Percentiles rank a stretch among this genome's conserved stretches.
These are phyloP conservation scores for Dactylonectria estremocensis DNA, from an alignment of 2,329 filamentous ascomycete genomes.

Conservation along the genomic window DNA sequence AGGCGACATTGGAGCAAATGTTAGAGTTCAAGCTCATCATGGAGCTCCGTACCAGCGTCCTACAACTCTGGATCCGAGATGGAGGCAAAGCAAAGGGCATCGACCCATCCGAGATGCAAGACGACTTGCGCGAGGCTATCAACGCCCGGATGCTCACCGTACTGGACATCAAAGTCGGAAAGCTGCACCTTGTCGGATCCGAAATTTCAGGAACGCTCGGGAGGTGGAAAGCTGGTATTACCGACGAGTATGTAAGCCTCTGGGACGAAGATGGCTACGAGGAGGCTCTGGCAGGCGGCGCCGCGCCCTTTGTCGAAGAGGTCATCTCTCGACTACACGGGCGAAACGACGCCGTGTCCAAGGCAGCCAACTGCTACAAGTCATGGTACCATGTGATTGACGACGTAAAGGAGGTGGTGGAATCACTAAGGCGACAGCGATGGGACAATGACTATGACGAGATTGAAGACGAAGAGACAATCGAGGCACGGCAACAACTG, in stretches of 20 bases:
- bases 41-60: conserved; percentile 76
- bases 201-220: conserved; percentile 75
- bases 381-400: conserved; percentile 83
- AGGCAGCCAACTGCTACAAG: conserved; percentile 75
- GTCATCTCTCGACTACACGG: conserved; percentile 81
- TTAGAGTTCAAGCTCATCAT: conserved; percentile 79
- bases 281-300: conserved; percentile 76
- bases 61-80: conserved; percentile 83
- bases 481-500: conserved; percentile 75
- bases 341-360: conserved; percentile 76
- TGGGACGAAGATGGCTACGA: conserved; percentile 79
- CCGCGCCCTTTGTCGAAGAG: conserved; percentile 76
- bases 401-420: conserved; percentile 74
- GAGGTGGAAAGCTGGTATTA: conserved; percentile 70
- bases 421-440: conserved; percentile 75
- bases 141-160: conserved; percentile 77
- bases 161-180: conserved; percentile 74
- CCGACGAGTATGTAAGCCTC: conserved; percentile 67
- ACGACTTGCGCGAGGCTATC: conserved; percentile 77
- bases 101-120: conserved; percentile 77
- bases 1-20: conserved; percentile 71
- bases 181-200: conserved; percentile 75
- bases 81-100: conserved; percentile 76
- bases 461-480: conserved; percentile 80
- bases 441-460: conserved; percentile 85